Percentiles rank a stretch among this genome's conserved stretches.
Evolutionary conservation across 305 asterid genomes (phyloP).

Genomic region (Ajuga reptans): DNA sequence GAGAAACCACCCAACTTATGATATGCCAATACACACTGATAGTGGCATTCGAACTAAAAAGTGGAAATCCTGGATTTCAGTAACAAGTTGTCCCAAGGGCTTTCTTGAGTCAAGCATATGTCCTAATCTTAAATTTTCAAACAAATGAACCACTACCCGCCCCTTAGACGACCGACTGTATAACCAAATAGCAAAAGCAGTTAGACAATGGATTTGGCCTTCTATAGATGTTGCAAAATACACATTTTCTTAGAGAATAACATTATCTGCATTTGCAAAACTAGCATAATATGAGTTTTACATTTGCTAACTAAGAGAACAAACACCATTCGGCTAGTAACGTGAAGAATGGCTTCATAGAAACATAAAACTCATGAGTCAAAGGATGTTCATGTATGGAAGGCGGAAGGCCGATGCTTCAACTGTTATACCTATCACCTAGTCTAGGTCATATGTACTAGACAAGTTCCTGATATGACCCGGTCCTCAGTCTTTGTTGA

Average conservation of each 20-base stretch:
- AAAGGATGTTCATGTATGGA: background rate
- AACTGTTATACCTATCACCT: background rate
- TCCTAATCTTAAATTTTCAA: background rate
- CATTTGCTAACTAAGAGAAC: slow-evolving; percentile 10
- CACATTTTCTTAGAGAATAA: background rate
- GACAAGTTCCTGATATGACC: background rate
- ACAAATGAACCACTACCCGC: background rate
- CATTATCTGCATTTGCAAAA: background rate
- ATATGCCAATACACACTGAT: background rate
- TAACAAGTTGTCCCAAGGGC: background rate
- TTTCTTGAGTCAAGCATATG: background rate
- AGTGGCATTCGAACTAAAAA: background rate
- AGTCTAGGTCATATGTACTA: background rate
- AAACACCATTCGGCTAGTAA: background rate
- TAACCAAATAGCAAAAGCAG: background rate
- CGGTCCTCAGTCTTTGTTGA: background rate
- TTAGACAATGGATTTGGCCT: background rate
- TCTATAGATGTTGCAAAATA: background rate
- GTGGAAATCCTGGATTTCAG: background rate
- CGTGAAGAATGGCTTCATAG: background rate
- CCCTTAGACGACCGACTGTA: background rate
- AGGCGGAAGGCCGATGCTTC: background rate
- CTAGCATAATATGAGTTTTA: background rate
- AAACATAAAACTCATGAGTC: background rate
- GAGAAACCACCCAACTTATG: background rate